Evolutionary conservation across 768 basidiomycete genomes (phyloP).

Genomic region (Amanita pallidorosea): DNA sequence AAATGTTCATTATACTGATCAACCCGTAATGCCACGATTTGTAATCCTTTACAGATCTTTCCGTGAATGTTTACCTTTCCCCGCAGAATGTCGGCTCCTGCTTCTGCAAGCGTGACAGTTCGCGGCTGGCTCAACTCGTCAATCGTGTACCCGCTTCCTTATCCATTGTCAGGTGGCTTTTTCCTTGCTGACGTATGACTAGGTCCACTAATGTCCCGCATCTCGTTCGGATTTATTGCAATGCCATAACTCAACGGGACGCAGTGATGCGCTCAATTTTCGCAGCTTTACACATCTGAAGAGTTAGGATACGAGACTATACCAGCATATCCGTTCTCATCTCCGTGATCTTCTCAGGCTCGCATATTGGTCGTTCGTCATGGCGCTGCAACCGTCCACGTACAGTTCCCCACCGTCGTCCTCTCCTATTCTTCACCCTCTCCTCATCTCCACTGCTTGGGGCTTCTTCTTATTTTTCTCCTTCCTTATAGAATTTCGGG

Average conservation of each 20-base stretch:
- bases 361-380: constrained; percentile 50
- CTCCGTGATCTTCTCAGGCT: constrained; percentile 26
- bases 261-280: background rate
- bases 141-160: background rate
- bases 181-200: constrained; percentile 1
- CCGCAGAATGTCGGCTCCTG: constrained; percentile 69
- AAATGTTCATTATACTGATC: background rate
- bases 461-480: constrained; percentile 35
- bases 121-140: background rate
- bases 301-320: constrained; percentile 18
- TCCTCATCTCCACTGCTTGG: constrained; percentile 28
- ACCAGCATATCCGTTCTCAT: constrained; percentile 60
- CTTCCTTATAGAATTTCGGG: no score
- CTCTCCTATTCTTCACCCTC: constrained; percentile 34
- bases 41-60: background rate
- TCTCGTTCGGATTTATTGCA: background rate
- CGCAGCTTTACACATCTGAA: background rate
- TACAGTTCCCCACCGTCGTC: constrained; percentile 13
- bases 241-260: background rate
- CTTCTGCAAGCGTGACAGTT: constrained; percentile 9
- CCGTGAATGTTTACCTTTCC: constrained; percentile 14
- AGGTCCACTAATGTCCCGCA: background rate
- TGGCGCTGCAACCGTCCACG: constrained; percentile 11
- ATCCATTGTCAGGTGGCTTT: constrained; percentile 2
- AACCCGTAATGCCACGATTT: background rate